phyloP scores from a whole-genome alignment of 495 filamentous ascomycete genomes.

The Sporormia fimetaria region DNA sequence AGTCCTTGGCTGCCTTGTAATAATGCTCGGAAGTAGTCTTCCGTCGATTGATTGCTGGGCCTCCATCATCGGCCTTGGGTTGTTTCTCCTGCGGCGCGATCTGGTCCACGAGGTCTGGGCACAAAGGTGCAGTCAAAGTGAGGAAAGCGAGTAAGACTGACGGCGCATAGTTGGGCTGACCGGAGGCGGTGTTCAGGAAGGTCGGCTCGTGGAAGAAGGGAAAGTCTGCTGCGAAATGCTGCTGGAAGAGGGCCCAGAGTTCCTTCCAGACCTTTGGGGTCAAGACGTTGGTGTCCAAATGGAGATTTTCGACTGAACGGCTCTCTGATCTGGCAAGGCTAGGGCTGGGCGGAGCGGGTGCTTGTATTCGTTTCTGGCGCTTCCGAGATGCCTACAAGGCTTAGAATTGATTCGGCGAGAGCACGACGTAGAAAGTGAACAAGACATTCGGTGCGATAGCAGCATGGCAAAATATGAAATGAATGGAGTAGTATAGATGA shows the following conservation, averaged over 20 bases:
- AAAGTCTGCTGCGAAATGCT: slow-evolving; percentile 70
- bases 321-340: too few species aligned
- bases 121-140: slow-evolving; percentile 68
- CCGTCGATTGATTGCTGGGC: slow-evolving; percentile 46
- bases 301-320: too few species aligned
- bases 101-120: slow-evolving; percentile 56
- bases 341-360: too few species aligned
- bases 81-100: slow-evolving; percentile 39
- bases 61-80: slow-evolving; percentile 22
- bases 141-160: slow-evolving; percentile 66
- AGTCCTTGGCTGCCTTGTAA: slow-evolving; percentile 55
- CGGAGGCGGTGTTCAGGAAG: slow-evolving; percentile 45
- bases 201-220: slow-evolving; percentile 74
- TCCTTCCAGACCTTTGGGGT: slow-evolving; percentile 42
- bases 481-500: too few species aligned
- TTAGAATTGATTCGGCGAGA: too few species aligned
- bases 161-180: slow-evolving; percentile 34
- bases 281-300: slow-evolving; percentile 25
- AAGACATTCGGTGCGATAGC: too few species aligned
- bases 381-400: too few species aligned
- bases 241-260: slow-evolving; percentile 64
- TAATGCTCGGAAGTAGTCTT: slow-evolving; percentile 72
- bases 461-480: too few species aligned
- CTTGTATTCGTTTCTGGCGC: too few species aligned
- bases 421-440: too few species aligned